Conservation (phyloP, 306 rosid genomes). For the Cucurbita moschata region DNA sequence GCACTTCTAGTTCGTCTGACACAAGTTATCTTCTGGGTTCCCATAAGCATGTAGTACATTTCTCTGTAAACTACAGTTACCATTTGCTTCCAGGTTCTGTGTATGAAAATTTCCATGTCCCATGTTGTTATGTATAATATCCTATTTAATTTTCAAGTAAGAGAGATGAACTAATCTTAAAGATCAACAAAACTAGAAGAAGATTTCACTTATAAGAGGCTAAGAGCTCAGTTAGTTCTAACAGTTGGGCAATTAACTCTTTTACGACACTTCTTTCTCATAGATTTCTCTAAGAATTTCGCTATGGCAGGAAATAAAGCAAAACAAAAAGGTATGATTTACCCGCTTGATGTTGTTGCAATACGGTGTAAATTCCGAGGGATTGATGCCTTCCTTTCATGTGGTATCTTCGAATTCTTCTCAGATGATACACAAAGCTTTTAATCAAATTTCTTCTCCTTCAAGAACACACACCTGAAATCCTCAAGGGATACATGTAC, state of each 20-base stretch:
- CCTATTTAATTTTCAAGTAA: neutral
- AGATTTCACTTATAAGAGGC: neutral
- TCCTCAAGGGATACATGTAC: neutral
- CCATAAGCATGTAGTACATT: neutral
- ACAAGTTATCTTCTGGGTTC: neutral
- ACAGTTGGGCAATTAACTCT: neutral
- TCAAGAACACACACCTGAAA: neutral
- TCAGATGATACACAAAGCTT: neutral
- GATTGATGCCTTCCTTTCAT: neutral
- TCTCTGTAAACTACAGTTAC: neutral
- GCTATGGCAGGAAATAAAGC: neutral
- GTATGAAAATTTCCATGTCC: neutral
- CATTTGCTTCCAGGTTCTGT: neutral
- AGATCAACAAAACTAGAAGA: neutral
- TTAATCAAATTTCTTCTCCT: conserved; percentile 2
- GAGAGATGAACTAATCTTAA: neutral
- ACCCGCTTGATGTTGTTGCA: conserved; percentile 5
- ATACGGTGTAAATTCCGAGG: neutral
- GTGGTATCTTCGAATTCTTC: neutral
- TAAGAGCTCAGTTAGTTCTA: neutral
- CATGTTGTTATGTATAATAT: neutral
- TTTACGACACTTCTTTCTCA: neutral
- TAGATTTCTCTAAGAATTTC: neutral
- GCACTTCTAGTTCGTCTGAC: neutral
- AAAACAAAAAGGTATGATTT: neutral